phyloP scores from a whole-genome alignment of 371 early-diverging fungal species.

The Circinella umbellata region DNA sequence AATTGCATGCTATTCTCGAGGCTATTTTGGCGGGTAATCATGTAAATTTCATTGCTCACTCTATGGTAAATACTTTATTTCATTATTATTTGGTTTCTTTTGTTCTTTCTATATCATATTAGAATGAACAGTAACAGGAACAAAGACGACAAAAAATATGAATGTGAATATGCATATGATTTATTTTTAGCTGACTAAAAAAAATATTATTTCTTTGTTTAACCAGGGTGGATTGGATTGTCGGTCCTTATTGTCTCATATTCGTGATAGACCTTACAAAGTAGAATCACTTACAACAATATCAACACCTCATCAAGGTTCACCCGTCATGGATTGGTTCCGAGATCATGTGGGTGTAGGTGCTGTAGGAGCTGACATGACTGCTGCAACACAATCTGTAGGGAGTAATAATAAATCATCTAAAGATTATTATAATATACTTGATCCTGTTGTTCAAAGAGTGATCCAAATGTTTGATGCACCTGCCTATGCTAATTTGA shows the following conservation, averaged over 20 bases:
- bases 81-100: neutral
- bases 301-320: slow-evolving; percentile 92
- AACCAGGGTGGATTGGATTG: slow-evolving; percentile 85
- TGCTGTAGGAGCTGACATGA: neutral
- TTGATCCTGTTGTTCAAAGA: slow-evolving; percentile 13
- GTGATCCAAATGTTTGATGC: slow-evolving; percentile 67
- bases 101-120: neutral
- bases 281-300: slow-evolving; percentile 84
- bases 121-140: no score
- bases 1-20: slow-evolving; percentile 71
- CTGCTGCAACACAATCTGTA: no score
- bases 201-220: neutral
- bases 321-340: slow-evolving; percentile 91
- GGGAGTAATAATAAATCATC: neutral
- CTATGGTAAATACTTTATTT: slow-evolving; percentile 67
- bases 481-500: slow-evolving; percentile 90
- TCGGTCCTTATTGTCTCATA: slow-evolving; percentile 82
- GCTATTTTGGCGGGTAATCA: slow-evolving; percentile 55
- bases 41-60: slow-evolving; percentile 89
- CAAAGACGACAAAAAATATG: no score
- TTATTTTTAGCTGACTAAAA: neutral
- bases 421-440: slow-evolving; percentile 1
- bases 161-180: no score
- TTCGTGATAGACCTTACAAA: slow-evolving; percentile 64
- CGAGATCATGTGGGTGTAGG: slow-evolving; percentile 76